Base-by-base conservation (phyloP, 2,329 filamentous ascomycete species). In the Calonectria fujianensis region DNA sequence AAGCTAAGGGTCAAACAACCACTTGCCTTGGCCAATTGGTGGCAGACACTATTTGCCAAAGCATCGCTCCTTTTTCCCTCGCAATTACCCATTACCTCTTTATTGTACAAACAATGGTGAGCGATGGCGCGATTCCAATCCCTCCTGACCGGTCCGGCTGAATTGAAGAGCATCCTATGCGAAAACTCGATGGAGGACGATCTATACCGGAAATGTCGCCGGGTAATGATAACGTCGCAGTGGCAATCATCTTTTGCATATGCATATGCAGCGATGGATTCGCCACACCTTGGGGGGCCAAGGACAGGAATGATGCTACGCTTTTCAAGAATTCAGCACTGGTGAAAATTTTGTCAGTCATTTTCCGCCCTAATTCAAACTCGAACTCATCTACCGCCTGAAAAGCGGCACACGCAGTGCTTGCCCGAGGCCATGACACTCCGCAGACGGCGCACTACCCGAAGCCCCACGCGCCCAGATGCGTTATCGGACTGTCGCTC, bases 221-320 rank as follows among this genome's bases (percentile, higher is more conserved):
- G 57, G 35, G 24, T 18, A 8, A 41, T 41, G 57, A 39, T 27
- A 63, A 41, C 35, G 57, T 63, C 16, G 37, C 10, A 45, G 37
- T n/a, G 35, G n/a, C 13, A 24, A 37, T 41, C 57, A 37, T 41
- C 37, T 13, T 61, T 14, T 63, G 57, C 57, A 63, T 63, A 63
- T 63, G 57, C 57, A 63, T 63, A 18, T 63, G 57, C 57, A 63
- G 24, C 57, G 35, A 27, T 63, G 39, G 57, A 63, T 29, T 63
- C 18, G 24, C 57, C n/a, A 31, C 57, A 29, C 35, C 29, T 18
- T 24, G 29, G 9, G 27, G 27, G 32, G 14, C 24, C 27, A 29
- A 14, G 6, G 13, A 27, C n/a, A 20, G 35, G 24, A 29, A 63
- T n/a, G 8, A 63, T 31, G 13, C 35, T 11, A 10, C n/a, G 3